Base-by-base conservation (phyloP, 202 grass and related monocot species). In the Setaria italica region DNA sequence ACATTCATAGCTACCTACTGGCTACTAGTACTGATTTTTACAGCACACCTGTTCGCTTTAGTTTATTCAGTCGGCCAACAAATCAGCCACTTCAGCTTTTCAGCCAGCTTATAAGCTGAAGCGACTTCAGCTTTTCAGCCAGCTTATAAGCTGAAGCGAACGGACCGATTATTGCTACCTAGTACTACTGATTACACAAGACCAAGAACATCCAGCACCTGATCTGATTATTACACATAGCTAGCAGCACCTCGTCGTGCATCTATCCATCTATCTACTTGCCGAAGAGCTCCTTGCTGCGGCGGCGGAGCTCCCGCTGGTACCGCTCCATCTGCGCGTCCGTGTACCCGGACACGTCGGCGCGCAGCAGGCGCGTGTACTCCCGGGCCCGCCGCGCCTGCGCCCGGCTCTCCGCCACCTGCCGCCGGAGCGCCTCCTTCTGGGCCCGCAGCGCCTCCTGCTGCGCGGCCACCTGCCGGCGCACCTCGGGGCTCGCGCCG, bases 291-390 rank as follows among this genome's bases (percentile, higher is more conserved):
- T 83, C 29, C 6, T 30, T 47, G 41, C 54, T 34, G 5, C 11
- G 68, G 67, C 55, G 55, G 6, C 34, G 9, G 11, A 82, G 68
- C 25, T 72, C 67, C 80, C 56, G 29, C 16, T 10, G 7, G 42
- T 72, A 62, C 51, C 57, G n/a, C 16, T 57, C 53, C 41, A 2
- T 2, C 67, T 46, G 53, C 35, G 14, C 19, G 1, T 34, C 41
- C 41, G 55, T 46, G 80, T 72, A 62, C 10, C 41, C 16, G 39
- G 55, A 73, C 25, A 83, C 56, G 69, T 74, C 69, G 17, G 30
- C 1, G 14, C 6, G 3, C 3, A 73, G 32, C 11, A 63, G 29
- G 20, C 15, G 43, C 30, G 11, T 29, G 19, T 39, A 74, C 69
- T 62, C 56, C 10, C 3, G 5, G 13, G 7, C 2, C 39, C 55